Evolutionary conservation across 352 stramenopile genomes (phyloP).

Genomic region (Phytophthora brassicae): DNA sequence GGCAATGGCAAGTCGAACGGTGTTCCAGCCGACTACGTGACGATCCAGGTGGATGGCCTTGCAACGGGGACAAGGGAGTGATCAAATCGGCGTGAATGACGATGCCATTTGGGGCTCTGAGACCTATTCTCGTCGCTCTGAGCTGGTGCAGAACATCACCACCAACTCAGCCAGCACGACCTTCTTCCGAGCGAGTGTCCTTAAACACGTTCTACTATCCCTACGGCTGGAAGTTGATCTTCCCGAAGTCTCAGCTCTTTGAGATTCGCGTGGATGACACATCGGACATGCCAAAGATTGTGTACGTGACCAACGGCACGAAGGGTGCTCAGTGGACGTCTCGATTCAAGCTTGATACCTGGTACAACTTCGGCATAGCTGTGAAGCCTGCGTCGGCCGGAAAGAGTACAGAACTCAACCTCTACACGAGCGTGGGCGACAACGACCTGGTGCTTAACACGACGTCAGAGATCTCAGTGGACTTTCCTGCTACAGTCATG

Average conservation of each 20-base stretch:
- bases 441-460: slow-evolving; percentile 31
- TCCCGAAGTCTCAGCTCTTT: slow-evolving; percentile 47
- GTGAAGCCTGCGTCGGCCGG: slow-evolving; percentile 23
- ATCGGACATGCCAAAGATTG: slow-evolving; percentile 32
- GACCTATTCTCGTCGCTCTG: slow-evolving; percentile 31
- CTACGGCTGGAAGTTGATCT: slow-evolving; percentile 44
- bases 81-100: slow-evolving; percentile 37
- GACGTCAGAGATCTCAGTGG: slow-evolving; percentile 18
- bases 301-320: slow-evolving; percentile 38
- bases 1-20: slow-evolving; percentile 26
- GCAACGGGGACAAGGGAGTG: slow-evolving; percentile 34
- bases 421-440: slow-evolving; percentile 47
- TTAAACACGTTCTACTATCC: slow-evolving; percentile 32
- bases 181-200: slow-evolving; percentile 36
- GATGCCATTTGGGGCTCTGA: slow-evolving; percentile 29
- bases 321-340: slow-evolving; percentile 39
- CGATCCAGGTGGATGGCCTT: slow-evolving; percentile 24
- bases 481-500: slow-evolving; percentile 26
- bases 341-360: slow-evolving; percentile 33
- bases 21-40: slow-evolving; percentile 34
- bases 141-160: slow-evolving; percentile 36
- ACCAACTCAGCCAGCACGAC: slow-evolving; percentile 31
- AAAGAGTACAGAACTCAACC: slow-evolving; percentile 21
- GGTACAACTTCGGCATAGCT: slow-evolving; percentile 45
- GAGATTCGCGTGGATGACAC: slow-evolving; percentile 45